phyloP scores from a whole-genome alignment of 2,329 filamentous ascomycete genomes.

The Diaporthe citrichinensis region DNA sequence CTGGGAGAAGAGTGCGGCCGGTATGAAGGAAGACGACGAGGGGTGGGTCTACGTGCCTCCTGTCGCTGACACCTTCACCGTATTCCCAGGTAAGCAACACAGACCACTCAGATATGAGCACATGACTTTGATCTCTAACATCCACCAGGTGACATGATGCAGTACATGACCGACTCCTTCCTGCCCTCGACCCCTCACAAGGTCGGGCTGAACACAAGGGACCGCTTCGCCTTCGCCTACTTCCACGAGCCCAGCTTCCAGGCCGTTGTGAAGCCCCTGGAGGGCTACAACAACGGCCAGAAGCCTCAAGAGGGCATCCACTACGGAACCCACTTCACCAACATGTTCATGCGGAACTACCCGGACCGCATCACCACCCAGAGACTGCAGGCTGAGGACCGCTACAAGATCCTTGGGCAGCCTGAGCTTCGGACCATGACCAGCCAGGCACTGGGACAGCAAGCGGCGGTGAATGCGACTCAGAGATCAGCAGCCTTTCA shows the following conservation, averaged over 20 bases:
- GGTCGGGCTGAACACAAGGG: conserved; percentile 62
- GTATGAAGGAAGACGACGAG: conserved; percentile 59
- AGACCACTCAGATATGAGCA: not conserved
- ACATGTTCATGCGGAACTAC: conserved; percentile 66
- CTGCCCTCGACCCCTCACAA: conserved; percentile 65
- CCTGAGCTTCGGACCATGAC: conserved; percentile 48
- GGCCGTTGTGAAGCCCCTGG: conserved; percentile 58
- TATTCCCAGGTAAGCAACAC: conserved; percentile 59
- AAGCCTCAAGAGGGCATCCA: conserved; percentile 57
- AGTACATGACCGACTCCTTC: conserved; percentile 62
- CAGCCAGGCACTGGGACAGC: conserved; percentile 17
- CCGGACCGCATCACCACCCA: conserved; percentile 61
- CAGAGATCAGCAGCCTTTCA: not conserved
- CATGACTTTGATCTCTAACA: not conserved
- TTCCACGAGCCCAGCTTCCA: conserved; percentile 67
- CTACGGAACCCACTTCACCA: conserved; percentile 67
- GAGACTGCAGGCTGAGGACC: conserved; percentile 52
- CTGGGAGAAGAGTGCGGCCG: conserved; percentile 61
- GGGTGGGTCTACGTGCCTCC: conserved; percentile 65
- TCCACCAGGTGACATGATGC: conserved; percentile 63
- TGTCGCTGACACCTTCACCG: conserved; percentile 59
- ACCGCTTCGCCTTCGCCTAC: conserved; percentile 65
- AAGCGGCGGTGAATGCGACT: conserved; percentile 26
- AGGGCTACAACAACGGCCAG: conserved; percentile 53
- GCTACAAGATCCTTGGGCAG: conserved; percentile 46